These are phyloP conservation scores for Aegilops umbellulata DNA, from an alignment of 176 grass and related monocot genomes.

Conservation along the genomic window DNA sequence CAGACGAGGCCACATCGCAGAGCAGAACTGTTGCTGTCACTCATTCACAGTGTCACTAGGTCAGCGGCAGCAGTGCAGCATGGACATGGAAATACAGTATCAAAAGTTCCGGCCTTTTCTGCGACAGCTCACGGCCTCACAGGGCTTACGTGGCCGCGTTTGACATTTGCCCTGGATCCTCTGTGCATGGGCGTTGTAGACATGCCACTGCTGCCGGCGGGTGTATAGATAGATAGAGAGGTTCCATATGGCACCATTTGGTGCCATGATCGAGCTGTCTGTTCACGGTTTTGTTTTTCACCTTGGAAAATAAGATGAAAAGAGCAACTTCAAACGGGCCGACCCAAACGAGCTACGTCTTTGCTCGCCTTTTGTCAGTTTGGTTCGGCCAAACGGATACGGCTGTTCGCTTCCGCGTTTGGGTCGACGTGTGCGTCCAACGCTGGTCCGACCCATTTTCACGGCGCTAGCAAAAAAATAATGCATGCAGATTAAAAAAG, in stretches of 20 bases:
- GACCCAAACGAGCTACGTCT: too few species aligned
- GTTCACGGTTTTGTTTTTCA: neutral
- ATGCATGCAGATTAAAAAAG: too few species aligned
- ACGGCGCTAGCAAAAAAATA: too few species aligned
- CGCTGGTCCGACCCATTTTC: too few species aligned
- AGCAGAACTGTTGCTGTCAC: slow-evolving; percentile 17
- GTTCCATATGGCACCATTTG: neutral
- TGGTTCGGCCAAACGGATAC: too few species aligned
- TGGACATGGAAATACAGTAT: slow-evolving; percentile 3
- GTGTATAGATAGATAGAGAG: neutral
- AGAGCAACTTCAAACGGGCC: too few species aligned
- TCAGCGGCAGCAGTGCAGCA: slow-evolving; percentile 27
- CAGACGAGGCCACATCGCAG: neutral
- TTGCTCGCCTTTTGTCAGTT: neutral
- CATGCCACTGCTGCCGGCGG: neutral
- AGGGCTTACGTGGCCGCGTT: slow-evolving; percentile 34
- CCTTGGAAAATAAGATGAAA: too few species aligned
- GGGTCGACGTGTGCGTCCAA: too few species aligned
- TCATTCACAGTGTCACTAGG: neutral
- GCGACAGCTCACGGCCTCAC: slow-evolving; percentile 41
- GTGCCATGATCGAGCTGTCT: neutral
- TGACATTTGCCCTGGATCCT: slow-evolving; percentile 40
- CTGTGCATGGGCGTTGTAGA: neutral
- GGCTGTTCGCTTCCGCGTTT: too few species aligned
- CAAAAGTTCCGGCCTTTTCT: slow-evolving; percentile 32